Evolutionary conservation across 1,284 basidiomycete genomes (phyloP).

Genomic region (Fomitopsis betulina): DNA sequence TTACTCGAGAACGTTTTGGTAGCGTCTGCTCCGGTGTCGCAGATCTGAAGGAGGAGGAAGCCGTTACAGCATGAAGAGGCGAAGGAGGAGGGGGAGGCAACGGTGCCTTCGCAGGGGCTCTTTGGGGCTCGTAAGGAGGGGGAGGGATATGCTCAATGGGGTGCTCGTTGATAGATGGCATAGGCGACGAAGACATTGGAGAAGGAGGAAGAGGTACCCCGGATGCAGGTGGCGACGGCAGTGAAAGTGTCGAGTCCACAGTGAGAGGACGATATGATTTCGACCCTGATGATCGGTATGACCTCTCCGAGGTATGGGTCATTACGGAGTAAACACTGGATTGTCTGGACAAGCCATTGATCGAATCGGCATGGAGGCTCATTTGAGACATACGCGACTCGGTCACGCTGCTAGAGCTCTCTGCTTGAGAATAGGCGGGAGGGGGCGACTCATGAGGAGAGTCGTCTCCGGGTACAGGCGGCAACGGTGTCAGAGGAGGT

Average conservation of each 20-base stretch:
- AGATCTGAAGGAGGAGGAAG: not conserved
- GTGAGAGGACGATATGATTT: conserved; percentile 14
- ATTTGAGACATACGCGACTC: not conserved
- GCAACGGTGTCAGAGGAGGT: not conserved
- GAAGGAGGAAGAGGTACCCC: conserved; percentile 9
- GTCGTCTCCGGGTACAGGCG: not conserved
- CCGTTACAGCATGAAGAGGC: conserved; percentile 3
- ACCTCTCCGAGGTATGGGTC: conserved; percentile 6
- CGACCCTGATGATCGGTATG: conserved; percentile 11
- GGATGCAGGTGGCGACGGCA: conserved; percentile 18
- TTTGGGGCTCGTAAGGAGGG: conserved; percentile 15
- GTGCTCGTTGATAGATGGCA: conserved; percentile 9
- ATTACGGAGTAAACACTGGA: conserved; percentile 11
- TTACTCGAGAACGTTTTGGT: conserved; percentile 12
- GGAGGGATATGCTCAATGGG: conserved; percentile 17
- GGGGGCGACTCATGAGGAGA: not conserved
- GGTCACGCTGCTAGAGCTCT: not conserved
- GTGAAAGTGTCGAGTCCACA: conserved; percentile 10
- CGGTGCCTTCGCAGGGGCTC: conserved; percentile 7
- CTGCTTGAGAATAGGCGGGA: not conserved
- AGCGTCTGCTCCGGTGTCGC: conserved; percentile 13
- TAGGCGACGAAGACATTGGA: conserved; percentile 11
- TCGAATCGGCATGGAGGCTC: not conserved
- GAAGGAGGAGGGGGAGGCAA: conserved; percentile 4
- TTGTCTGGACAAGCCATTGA: conserved; percentile 5